Evolutionary conservation across 768 basidiomycete species (phyloP).

Genomic region (Cystofilobasidium macerans): DNA sequence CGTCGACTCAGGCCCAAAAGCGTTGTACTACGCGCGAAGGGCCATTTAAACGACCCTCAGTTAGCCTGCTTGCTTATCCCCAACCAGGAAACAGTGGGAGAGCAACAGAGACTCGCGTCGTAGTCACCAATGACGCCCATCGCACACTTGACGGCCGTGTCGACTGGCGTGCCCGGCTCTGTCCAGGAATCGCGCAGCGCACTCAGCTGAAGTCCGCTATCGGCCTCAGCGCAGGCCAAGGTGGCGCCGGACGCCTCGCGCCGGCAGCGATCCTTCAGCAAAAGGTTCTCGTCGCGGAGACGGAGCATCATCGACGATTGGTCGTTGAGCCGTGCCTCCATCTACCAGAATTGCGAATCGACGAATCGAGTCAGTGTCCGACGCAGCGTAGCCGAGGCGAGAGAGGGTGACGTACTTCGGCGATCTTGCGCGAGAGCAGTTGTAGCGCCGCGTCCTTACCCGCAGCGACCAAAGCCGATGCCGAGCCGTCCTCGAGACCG

Average conservation of each 20-base stretch:
- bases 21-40: not conserved
- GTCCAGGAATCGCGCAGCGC: conserved; percentile 9
- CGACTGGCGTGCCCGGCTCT: conserved; percentile 14
- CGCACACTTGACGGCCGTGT: conserved; percentile 23
- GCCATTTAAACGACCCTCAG: no score
- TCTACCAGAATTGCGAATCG: not conserved
- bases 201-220: not conserved
- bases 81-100: no score
- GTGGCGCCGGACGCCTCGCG: not conserved
- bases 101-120: conserved; percentile 6
- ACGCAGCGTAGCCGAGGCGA: not conserved
- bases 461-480: no score
- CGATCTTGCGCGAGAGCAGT: conserved; percentile 18
- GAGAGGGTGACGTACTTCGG: conserved; percentile 4
- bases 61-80: no score
- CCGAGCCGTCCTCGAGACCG: not conserved
- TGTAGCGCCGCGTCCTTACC: conserved; percentile 20
- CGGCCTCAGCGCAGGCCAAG: not conserved
- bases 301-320: conserved; percentile 22
- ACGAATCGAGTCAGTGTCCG: not conserved
- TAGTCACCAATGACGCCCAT: conserved; percentile 19
- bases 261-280: conserved; percentile 13
- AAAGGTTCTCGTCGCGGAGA: conserved; percentile 24
- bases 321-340: conserved; percentile 25
- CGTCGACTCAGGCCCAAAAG: not conserved